Percentiles rank a stretch among this genome's conserved stretches.
Evolutionary conservation across 1,284 basidiomycete species (phyloP).

Genomic region (Leucoagaricus sp.): DNA sequence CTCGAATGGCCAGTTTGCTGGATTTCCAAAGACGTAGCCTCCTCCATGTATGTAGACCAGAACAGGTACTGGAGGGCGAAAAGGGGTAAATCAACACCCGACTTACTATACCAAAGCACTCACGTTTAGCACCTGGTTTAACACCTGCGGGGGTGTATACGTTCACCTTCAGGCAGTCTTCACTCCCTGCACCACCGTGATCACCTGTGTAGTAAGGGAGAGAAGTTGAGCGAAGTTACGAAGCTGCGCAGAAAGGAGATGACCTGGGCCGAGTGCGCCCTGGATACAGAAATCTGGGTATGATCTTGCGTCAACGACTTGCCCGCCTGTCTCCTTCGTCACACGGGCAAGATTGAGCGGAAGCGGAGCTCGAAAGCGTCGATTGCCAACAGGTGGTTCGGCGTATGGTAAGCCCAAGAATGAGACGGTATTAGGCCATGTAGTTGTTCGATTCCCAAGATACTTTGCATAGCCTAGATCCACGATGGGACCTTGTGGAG

Average conservation of each 20-base stretch:
- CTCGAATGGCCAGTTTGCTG: conserved; percentile 55
- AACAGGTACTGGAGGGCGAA: conserved; percentile 48
- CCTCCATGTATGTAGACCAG: conserved; percentile 72
- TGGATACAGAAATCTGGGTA: conserved; percentile 62
- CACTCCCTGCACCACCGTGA: conserved; percentile 60
- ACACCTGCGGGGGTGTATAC: conserved; percentile 51
- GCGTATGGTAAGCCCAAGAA: conserved; percentile 59
- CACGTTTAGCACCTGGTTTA: conserved; percentile 42
- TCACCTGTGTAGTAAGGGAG: conserved; percentile 34
- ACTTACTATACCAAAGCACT: conserved; percentile 18
- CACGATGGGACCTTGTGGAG: too few species aligned
- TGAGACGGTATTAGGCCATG: conserved; percentile 51
- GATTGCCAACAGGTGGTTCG: conserved; percentile 52
- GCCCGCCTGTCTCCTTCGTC: conserved; percentile 31
- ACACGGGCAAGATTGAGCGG: conserved; percentile 47
- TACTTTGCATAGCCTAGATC: conserved; percentile 55
- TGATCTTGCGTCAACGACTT: conserved; percentile 46
- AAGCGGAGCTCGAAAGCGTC: conserved; percentile 50
- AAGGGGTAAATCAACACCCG: neutral
- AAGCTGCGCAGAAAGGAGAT: conserved; percentile 17
- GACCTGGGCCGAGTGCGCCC: conserved; percentile 47
- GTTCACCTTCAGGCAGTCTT: conserved; percentile 59
- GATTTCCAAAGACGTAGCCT: conserved; percentile 59
- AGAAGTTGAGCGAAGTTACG: conserved; percentile 21
- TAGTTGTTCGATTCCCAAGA: conserved; percentile 45